Base-by-base conservation (phyloP, 2,329 filamentous ascomycete genomes). In the Pyrenochaeta sp. region DNA sequence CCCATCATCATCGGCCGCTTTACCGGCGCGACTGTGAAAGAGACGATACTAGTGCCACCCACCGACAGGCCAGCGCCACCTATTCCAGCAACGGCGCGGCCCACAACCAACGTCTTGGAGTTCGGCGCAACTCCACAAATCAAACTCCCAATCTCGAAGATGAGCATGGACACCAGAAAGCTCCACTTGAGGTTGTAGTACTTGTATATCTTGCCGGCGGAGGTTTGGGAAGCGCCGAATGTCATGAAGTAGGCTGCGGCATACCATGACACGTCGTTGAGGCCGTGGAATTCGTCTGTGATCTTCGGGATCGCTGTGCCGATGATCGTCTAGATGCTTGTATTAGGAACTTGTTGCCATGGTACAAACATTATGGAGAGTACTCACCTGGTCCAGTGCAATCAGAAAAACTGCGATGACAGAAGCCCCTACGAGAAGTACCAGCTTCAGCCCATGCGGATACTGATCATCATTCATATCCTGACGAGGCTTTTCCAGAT, bases 111-210 rank as follows among this genome's bases (percentile, higher is more conserved):
- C 0, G 73, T 72, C 3, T 67, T 67, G 1, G 72, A 76, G 44
- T 70, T 74, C 8, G 69, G 72, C 0, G 78, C 73, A 0, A 77
- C 71, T 69, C 48, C 86, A 62, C 84, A 87, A 13, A 88, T 67
- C 8, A 83, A 62, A 0, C 83, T 85, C 1, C 86, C 86, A 7
- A 87, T 15, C 63, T 87, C 83, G 61, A 88, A 88, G 57, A 86
- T 50, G 55, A 71, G 61, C 39, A 78, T 75, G 3, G 69, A 45
- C 1, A 64, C 46, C 10, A 80, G 52, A 56, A 77, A 81, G 19
- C 67, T 66, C 15, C 56, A 65, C 61, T 81, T 81, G 9, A 77
- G 69, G 4, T 72, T 66, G 58, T 79, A 80, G 65, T 78, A 83
- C 39, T 78, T 82, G 69, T 81, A 84, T 2, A 78, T 65, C 52